Evolutionary conservation across 2,329 filamentous ascomycete genomes (phyloP).

Genomic region (Sclerotinia nivalis): DNA sequence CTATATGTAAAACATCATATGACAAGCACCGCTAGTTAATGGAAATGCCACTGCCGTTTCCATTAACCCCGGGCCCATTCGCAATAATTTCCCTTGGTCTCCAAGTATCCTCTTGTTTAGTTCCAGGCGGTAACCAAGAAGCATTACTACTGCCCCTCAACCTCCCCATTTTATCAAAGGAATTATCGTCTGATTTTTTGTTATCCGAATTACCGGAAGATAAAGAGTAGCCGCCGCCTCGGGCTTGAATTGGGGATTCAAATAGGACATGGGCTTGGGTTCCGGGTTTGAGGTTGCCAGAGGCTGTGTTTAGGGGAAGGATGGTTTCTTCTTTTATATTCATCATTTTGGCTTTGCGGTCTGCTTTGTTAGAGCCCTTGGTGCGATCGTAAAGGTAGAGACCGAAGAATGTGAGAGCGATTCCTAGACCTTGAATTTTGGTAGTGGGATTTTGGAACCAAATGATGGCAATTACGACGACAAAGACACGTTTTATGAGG

Average conservation of each 20-base stretch:
- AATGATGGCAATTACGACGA: constrained; percentile 89
- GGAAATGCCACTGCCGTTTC: constrained; percentile 15
- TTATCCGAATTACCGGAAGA: constrained; percentile 46
- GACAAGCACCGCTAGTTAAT: background rate
- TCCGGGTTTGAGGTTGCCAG: constrained; percentile 21
- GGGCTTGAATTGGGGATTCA: constrained; percentile 19
- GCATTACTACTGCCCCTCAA: constrained; percentile 49
- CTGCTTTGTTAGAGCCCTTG: constrained; percentile 82
- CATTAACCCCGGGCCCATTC: constrained; percentile 10
- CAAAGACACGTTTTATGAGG: constrained; percentile 94
- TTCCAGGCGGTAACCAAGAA: constrained; percentile 74
- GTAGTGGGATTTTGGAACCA: constrained; percentile 96
- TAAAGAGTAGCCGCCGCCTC: constrained; percentile 31
- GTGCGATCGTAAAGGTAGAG: constrained; percentile 96
- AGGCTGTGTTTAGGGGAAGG: constrained; percentile 32
- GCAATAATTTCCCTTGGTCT: constrained; percentile 38
- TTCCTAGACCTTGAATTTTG: constrained; percentile 77
- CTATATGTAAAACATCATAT: constrained; percentile 12
- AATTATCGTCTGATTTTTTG: constrained; percentile 49
- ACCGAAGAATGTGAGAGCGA: constrained; percentile 84
- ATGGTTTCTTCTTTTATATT: constrained; percentile 44
- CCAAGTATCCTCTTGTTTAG: constrained; percentile 87
- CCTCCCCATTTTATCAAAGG: constrained; percentile 55
- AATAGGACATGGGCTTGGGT: constrained; percentile 19
- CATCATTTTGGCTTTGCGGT: constrained; percentile 74